Conservation (phyloP, 257 asterid species). For the Solanum appendiculatum region DNA sequence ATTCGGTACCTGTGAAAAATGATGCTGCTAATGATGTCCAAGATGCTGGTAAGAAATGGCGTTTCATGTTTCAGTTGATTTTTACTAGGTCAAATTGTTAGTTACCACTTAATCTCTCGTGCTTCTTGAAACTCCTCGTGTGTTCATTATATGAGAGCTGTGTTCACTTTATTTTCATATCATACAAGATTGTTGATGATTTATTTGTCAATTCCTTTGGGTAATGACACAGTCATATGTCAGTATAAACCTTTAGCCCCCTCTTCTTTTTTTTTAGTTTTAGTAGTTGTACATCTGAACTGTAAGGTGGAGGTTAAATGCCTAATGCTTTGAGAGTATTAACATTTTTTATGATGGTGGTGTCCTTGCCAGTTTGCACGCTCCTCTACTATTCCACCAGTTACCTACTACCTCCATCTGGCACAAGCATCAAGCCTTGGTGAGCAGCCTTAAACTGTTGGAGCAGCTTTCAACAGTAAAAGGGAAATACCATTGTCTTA, state of each 20-base stretch:
- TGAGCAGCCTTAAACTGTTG: neutral
- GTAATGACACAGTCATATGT: neutral
- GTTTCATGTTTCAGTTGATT: neutral
- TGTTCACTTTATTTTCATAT: neutral
- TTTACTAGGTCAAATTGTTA: neutral
- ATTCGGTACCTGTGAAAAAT: neutral
- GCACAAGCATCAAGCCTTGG: neutral
- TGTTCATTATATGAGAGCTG: neutral
- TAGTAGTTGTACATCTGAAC: neutral
- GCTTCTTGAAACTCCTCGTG: neutral
- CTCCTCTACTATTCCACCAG: neutral
- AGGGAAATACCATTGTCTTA: neutral
- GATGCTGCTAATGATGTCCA: conserved; percentile 17
- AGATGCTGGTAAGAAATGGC: conserved; percentile 18
- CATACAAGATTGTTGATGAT: neutral
- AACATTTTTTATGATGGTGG: neutral
- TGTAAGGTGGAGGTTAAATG: neutral
- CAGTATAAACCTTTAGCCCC: neutral
- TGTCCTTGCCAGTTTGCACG: neutral
- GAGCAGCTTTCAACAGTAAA: neutral
- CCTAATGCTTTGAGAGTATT: neutral
- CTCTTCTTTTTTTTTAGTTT: neutral
- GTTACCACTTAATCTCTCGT: neutral
- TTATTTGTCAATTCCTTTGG: neutral
- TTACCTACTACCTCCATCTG: neutral